Percentiles rank a stretch among this genome's conserved stretches.
Conservation (phyloP, 257 asterid species). For the Prunella vulgaris region DNA sequence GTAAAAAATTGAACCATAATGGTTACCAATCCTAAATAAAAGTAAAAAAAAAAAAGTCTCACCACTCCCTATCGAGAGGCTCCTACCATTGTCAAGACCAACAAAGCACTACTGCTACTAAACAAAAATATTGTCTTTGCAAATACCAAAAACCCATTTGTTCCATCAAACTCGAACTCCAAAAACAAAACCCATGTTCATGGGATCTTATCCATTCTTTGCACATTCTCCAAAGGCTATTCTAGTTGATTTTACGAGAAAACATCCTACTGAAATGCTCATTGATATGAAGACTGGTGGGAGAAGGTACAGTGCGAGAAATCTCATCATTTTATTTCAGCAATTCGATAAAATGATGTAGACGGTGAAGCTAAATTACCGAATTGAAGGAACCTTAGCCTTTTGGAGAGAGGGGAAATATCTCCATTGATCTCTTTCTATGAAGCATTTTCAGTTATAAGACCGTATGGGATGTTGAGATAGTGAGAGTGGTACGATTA, state of each 20-base stretch:
- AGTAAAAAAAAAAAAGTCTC: too few species aligned
- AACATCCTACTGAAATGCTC: constrained; percentile 55
- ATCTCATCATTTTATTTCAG: constrained; percentile 55
- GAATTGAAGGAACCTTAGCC: constrained; percentile 44
- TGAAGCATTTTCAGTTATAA: constrained; percentile 37
- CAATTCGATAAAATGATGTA: constrained; percentile 54
- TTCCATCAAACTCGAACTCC: too few species aligned
- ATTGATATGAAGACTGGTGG: constrained; percentile 68
- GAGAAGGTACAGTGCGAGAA: constrained; percentile 76
- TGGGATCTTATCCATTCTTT: constrained; percentile 79
- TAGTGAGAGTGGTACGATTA: constrained; percentile 30
- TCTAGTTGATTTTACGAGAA: constrained; percentile 53
- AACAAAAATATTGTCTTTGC: too few species aligned
- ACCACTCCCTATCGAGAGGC: too few species aligned
- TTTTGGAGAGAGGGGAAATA: constrained; percentile 34
- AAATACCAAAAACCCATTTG: too few species aligned
- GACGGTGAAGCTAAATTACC: constrained; percentile 66
- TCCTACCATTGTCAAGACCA: too few species aligned
- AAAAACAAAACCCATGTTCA: too few species aligned
- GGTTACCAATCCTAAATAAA: too few species aligned
- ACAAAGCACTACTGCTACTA: too few species aligned
- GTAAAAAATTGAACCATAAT: too few species aligned
- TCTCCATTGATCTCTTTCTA: constrained; percentile 22
- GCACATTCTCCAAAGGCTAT: constrained; percentile 40
- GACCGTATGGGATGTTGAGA: constrained; percentile 59